Percentiles rank a stretch among this genome's conserved stretches.
Evolutionary conservation across 768 basidiomycete species (phyloP).

Genomic region (Chlorophyllum brunneum): DNA sequence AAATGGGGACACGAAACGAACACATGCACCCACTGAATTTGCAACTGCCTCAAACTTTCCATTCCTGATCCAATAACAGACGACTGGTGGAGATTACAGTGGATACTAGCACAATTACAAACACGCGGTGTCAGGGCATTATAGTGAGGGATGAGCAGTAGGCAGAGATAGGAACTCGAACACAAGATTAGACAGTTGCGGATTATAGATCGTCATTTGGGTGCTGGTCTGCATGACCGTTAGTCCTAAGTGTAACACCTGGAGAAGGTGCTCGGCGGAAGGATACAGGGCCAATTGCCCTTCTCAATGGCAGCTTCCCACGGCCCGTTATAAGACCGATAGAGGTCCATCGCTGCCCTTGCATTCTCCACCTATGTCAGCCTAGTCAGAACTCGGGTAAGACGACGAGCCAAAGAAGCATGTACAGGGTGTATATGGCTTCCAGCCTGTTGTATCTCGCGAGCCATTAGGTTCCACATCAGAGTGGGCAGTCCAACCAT

Average conservation of each 20-base stretch:
- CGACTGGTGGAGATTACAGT: neutral
- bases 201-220: neutral
- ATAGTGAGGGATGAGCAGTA: neutral
- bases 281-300: conserved; percentile 69
- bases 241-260: conserved; percentile 63
- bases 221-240: neutral
- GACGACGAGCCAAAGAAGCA: conserved; percentile 16
- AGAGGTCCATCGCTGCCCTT: conserved; percentile 53
- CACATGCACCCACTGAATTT: neutral
- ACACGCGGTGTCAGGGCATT: neutral
- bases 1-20: conserved; percentile 20
- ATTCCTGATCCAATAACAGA: too few relatives aligned
- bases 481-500: conserved; percentile 73
- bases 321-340: conserved; percentile 51
- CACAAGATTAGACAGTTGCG: conserved; percentile 7
- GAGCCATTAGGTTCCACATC: conserved; percentile 78
- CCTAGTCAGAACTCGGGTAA: neutral
- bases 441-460: conserved; percentile 65
- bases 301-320: conserved; percentile 63
- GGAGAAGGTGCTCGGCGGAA: conserved; percentile 78
- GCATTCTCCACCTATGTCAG: conserved; percentile 68
- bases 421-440: conserved; percentile 64
- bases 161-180: neutral
- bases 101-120: conserved; percentile 1
- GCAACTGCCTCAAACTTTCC: too few relatives aligned